phyloP scores from a whole-genome alignment of 2,329 filamentous ascomycete species.

The Cercospora berteroae region DNA sequence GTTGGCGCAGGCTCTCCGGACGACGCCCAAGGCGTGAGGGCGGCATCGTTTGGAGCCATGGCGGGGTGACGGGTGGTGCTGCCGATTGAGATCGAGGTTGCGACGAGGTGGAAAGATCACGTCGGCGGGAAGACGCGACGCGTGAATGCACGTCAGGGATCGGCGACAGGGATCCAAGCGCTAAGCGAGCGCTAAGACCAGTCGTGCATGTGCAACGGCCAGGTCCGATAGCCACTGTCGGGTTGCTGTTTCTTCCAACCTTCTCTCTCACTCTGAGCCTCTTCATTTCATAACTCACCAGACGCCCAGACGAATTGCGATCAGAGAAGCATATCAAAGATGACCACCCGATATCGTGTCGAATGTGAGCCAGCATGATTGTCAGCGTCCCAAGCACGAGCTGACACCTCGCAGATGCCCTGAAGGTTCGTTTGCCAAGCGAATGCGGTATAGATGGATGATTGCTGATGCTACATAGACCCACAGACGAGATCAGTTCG shows the following conservation, averaged over 20 bases:
- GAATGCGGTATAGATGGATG: neutral
- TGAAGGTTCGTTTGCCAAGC: slow-evolving; percentile 52
- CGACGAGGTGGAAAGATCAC: neutral
- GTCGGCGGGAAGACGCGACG: slow-evolving; percentile 7
- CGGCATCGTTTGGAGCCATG: slow-evolving; percentile 44
- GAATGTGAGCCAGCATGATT: slow-evolving; percentile 34
- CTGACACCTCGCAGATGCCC: slow-evolving; percentile 53
- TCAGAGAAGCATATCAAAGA: slow-evolving; percentile 13
- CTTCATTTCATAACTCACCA: neutral
- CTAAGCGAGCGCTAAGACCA: neutral
- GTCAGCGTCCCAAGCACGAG: neutral
- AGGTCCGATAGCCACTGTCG: slow-evolving; percentile 1
- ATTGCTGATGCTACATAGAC: slow-evolving; percentile 58
- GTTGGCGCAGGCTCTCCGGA: slow-evolving; percentile 56
- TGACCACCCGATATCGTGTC: slow-evolving; percentile 43
- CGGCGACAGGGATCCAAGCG: neutral
- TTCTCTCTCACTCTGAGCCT: neutral
- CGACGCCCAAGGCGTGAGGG: slow-evolving; percentile 63
- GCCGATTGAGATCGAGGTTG: neutral
- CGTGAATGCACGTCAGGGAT: neutral
- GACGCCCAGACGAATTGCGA: neutral
- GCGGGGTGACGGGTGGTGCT: neutral
- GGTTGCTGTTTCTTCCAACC: neutral
- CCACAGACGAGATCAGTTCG: slow-evolving; percentile 86
- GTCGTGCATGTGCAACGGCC: slow-evolving; percentile 3